Evolutionary conservation across 2,329 filamentous ascomycete genomes (phyloP).

Genomic region (Fusarium sp.): DNA sequence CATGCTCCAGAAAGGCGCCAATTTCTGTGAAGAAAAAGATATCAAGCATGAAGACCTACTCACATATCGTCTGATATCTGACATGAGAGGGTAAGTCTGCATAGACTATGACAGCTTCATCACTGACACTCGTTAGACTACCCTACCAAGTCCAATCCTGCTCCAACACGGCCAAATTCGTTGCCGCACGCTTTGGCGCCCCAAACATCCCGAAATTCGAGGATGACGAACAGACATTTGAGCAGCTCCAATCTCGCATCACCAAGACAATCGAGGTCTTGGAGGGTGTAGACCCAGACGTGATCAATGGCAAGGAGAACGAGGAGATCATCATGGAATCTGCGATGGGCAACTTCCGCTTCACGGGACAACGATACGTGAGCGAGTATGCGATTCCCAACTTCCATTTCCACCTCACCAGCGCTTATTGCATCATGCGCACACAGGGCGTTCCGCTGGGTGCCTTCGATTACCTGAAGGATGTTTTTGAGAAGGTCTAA

Average conservation of each 20-base stretch:
- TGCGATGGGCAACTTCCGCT: constrained; percentile 45
- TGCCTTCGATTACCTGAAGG: constrained; percentile 65
- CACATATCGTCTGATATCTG: constrained; percentile 36
- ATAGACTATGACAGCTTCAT: background rate
- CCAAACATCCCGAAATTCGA: constrained; percentile 33
- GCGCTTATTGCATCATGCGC: constrained; percentile 68
- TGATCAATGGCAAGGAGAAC: constrained; percentile 42
- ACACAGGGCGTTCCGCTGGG: constrained; percentile 69
- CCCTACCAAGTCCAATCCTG: constrained; percentile 45
- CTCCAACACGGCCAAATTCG: constrained; percentile 45
- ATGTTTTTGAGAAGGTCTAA: constrained; percentile 43
- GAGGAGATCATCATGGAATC: constrained; percentile 45
- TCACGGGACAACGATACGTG: constrained; percentile 57
- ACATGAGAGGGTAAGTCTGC: constrained; percentile 37
- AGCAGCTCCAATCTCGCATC: constrained; percentile 49
- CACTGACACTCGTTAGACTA: constrained; percentile 17
- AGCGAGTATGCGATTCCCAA: constrained; percentile 64
- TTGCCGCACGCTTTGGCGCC: constrained; percentile 35
- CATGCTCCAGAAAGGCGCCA: constrained; percentile 42
- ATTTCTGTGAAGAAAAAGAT: constrained; percentile 36
- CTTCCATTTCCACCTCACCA: constrained; percentile 70
- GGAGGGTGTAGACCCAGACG: constrained; percentile 44
- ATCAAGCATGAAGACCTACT: constrained; percentile 41
- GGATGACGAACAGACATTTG: constrained; percentile 49
- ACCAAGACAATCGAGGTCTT: constrained; percentile 47